These are phyloP conservation scores for Onygenales sp. DNA, from an alignment of 2,329 filamentous ascomycete genomes.

Conservation along the genomic window DNA sequence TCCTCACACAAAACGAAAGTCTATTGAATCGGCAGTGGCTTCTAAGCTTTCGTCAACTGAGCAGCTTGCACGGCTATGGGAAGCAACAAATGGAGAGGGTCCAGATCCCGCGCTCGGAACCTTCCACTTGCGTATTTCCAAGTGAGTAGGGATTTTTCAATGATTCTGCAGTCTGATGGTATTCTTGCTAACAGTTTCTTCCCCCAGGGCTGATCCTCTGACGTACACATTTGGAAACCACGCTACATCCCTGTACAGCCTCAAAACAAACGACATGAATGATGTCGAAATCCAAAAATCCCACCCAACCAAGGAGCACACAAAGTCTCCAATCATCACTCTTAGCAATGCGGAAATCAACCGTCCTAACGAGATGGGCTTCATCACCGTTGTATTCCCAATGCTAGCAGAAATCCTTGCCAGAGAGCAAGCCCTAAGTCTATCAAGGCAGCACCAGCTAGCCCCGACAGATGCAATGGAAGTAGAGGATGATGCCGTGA, in stretches of 20 bases:
- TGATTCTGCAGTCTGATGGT: not conserved
- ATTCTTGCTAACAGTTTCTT: slow-evolving; percentile 11
- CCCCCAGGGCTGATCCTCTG: slow-evolving; percentile 27
- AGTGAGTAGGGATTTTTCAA: slow-evolving; percentile 19
- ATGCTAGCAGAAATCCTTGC: slow-evolving; percentile 41
- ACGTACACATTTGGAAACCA: slow-evolving; percentile 36
- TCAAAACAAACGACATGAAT: slow-evolving; percentile 33
- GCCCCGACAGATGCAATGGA: slow-evolving; percentile 31
- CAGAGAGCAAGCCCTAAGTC: slow-evolving; percentile 34
- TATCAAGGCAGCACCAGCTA: slow-evolving; percentile 31
- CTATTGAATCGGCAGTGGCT: not conserved
- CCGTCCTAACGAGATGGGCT: slow-evolving; percentile 23
- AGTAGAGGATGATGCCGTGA: slow-evolving; percentile 35
- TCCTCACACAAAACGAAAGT: not conserved
- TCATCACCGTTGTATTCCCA: slow-evolving; percentile 39
- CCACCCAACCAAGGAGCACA: slow-evolving; percentile 30
- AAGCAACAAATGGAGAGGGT: slow-evolving; percentile 36
- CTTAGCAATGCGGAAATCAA: slow-evolving; percentile 22
- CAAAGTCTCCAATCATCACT: slow-evolving; percentile 34
- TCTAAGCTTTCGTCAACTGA: slow-evolving; percentile 26
- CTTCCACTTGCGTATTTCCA: slow-evolving; percentile 33
- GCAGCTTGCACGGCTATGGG: slow-evolving; percentile 35
- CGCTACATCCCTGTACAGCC: slow-evolving; percentile 34
- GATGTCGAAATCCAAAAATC: slow-evolving; percentile 33
- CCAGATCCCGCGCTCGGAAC: slow-evolving; percentile 20